Evolutionary conservation across 345 rosid genomes (phyloP).

Genomic region (Sonneratia caseolaris): DNA sequence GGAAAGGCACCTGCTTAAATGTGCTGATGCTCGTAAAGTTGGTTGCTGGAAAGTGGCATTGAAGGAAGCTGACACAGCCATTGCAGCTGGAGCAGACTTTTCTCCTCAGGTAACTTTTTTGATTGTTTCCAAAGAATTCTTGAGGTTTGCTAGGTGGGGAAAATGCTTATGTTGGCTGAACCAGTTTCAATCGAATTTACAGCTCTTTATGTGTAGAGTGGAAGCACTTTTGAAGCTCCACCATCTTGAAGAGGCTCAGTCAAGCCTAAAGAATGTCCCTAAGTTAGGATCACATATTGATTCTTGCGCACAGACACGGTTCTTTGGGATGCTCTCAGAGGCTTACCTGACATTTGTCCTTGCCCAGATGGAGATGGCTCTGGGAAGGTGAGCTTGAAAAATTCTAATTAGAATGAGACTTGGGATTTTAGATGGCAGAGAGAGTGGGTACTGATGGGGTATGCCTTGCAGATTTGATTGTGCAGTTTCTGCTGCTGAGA

Average conservation of each 20-base stretch:
- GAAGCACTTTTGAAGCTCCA: slow-evolving; percentile 86
- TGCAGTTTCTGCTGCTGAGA: slow-evolving; percentile 76
- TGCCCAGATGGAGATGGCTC: slow-evolving; percentile 83
- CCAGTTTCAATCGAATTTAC: slow-evolving; percentile 32
- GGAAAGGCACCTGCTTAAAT: slow-evolving; percentile 64
- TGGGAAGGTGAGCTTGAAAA: slow-evolving; percentile 72
- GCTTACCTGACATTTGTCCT: slow-evolving; percentile 59
- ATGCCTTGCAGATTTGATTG: slow-evolving; percentile 84
- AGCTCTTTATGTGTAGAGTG: slow-evolving; percentile 93
- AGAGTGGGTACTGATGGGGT: slow-evolving; percentile 27
- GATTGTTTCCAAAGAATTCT: neutral
- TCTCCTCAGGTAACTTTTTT: slow-evolving; percentile 60
- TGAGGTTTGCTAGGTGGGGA: neutral
- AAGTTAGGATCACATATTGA: slow-evolving; percentile 30
- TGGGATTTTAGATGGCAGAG: slow-evolving; percentile 5
- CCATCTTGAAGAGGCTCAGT: slow-evolving; percentile 72
- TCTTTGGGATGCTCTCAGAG: slow-evolving; percentile 75
- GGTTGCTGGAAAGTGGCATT: slow-evolving; percentile 66
- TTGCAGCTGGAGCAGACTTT: slow-evolving; percentile 74
- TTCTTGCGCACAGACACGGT: slow-evolving; percentile 35
- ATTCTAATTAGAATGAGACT: slow-evolving; percentile 7
- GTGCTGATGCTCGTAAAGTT: slow-evolving; percentile 58
- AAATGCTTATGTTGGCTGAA: neutral
- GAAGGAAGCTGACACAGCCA: slow-evolving; percentile 60
- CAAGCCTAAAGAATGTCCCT: slow-evolving; percentile 32